Evolutionary conservation across 805 yeast species (phyloP), one percentile per base, ranked within the genome.

Genomic region (Candida montana): DNA sequence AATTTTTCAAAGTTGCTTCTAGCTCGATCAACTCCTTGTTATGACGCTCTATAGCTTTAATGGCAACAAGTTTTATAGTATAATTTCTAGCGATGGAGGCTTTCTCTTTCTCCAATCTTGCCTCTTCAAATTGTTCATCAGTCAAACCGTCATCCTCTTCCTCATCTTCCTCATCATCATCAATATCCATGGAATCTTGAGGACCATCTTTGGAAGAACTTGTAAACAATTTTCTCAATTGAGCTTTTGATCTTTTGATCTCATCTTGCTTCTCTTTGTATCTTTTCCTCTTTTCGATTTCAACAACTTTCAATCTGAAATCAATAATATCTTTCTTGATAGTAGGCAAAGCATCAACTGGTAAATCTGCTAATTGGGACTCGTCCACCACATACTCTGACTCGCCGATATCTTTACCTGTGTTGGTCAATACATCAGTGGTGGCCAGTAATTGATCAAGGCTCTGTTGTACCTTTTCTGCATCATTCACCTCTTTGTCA

Each of bases 341-440:
- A n/a, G 62, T 63, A 17, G 77, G 80, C 34, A 72, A 57, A 65
- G 75, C 63, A 20, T 73, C 72, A 19, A 61, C 58, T 2, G 86
- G 84, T 4, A 80, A 72, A 48, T 77, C 85, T 12, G 68, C 61
- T 40, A 81, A 55, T 50, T 79, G 85, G 35, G 64, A 61, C n/a
- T 69, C 66, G 53, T 81, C 83, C 26, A 81, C 74, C 40, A 70
- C 67, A 53, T 81, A 80, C 26, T 54, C 61, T 28, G 50, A 29
- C 8, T 36, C 46, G 7, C 31, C 37, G 12, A 20, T 11, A 13
- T 16, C 30, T 5, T 9, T 4, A 7, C 36, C 12, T 13, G 11
- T 16, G n/a, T 32, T 31, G 5, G n/a, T 11, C 6, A 7, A 21
- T 2, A 31, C 15, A 23, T 37, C 29, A 18, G 33, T 37, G 10